Evolutionary conservation across 352 stramenopile genomes (phyloP).

Genomic region (Globisporangium takayamanum): DNA sequence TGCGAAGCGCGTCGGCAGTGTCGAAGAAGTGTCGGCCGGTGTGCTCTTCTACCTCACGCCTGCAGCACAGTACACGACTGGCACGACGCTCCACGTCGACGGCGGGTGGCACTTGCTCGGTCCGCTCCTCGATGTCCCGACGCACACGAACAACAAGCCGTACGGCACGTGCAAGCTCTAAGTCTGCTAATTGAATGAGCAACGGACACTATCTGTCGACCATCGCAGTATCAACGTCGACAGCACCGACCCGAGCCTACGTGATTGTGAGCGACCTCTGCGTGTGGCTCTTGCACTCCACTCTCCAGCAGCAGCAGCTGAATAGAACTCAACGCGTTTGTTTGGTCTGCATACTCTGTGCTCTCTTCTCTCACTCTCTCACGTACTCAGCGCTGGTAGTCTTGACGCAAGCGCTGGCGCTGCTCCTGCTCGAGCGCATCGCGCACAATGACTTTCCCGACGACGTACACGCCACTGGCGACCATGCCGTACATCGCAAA

Average conservation of each 20-base stretch:
- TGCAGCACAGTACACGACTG: conserved; percentile 81
- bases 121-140: conserved; percentile 54
- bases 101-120: conserved; percentile 50
- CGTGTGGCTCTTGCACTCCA: too few relatives aligned
- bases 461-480: conserved; percentile 68
- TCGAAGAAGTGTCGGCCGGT: conserved; percentile 80
- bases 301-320: too few relatives aligned
- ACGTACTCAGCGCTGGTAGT: conserved; percentile 13
- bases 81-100: conserved; percentile 72
- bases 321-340: not conserved
- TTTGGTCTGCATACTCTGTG: too few relatives aligned
- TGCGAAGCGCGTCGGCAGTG: conserved; percentile 85
- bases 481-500: conserved; percentile 84
- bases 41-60: conserved; percentile 84
- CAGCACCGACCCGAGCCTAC: not conserved
- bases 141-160: conserved; percentile 57
- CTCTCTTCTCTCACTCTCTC: not conserved
- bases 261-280: not conserved
- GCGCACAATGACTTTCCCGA: conserved; percentile 69
- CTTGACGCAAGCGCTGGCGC: conserved; percentile 42
- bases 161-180: conserved; percentile 63
- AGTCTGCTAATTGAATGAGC: not conserved
- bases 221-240: not conserved
- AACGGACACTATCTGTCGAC: not conserved
- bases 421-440: conserved; percentile 73